phyloP scores from a whole-genome alignment of 2,329 filamentous ascomycete species.

The Hyphodiscus sp. region DNA sequence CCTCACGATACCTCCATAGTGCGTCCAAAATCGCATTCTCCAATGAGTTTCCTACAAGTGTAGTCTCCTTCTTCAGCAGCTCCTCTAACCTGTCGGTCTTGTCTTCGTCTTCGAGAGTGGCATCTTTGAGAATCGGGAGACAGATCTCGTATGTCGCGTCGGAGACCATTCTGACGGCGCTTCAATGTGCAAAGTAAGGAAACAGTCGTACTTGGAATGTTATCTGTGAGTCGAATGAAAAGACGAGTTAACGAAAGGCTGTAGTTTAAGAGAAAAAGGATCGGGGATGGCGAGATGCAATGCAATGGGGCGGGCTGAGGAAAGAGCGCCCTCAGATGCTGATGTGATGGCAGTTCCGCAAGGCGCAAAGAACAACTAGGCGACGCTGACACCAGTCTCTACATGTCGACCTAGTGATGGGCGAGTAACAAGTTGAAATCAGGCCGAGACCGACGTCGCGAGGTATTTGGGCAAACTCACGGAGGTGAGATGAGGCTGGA shows the following conservation, averaged over 20 bases:
- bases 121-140: conserved; percentile 79
- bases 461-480: not conserved
- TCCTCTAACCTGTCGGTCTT: conserved; percentile 90
- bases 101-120: conserved; percentile 82
- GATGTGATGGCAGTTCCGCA: not conserved
- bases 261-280: conserved; percentile 4
- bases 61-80: conserved; percentile 72
- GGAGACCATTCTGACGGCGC: conserved; percentile 62
- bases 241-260: conserved; percentile 4
- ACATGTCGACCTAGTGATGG: conserved; percentile 19
- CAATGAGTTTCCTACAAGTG: conserved; percentile 66
- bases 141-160: conserved; percentile 91
- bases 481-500: not conserved
- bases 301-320: conserved; percentile 13
- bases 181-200: not conserved
- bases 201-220: conserved; percentile 1
- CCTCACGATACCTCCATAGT: conserved; percentile 76
- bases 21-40: conserved; percentile 89
- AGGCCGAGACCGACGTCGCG: not conserved
- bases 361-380: conserved; percentile 1
- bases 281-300: conserved; percentile 1
- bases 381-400: conserved; percentile 21
- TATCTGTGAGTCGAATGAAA: conserved; percentile 1
- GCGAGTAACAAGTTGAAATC: conserved; percentile 3
- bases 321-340: conserved; percentile 18